Evolutionary conservation across 306 rosid genomes (phyloP), one percentile per base, ranked within the genome.

Genomic region (Quercus variabilis): DNA sequence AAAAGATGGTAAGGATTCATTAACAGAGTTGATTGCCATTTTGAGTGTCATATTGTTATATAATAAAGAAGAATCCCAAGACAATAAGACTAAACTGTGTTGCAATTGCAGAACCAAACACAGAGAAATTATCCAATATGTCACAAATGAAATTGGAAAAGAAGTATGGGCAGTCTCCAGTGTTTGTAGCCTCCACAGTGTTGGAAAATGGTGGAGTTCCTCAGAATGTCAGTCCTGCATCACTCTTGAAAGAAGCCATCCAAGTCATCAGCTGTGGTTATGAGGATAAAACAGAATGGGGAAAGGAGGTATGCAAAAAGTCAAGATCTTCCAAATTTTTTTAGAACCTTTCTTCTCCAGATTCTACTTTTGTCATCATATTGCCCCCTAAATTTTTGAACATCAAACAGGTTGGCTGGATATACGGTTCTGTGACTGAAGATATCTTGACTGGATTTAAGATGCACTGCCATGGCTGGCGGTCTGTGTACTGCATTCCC

Each of bases 401-500:
- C 74, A 38, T 73, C 46, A 6, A 74, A 55, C 84, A 96, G 99
- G 96, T 90, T 84, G 99, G 99, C 23, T 96, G 98, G 99, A 96
- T 96, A 64, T 96, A 96, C 81, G 99, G 98, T 75, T 93, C 98
- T 19, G 99, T 96, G 76, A 96, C 99, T 6, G 99, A 96, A 83
- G 99, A 96, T 85, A 96, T 96, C 86, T 88, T 96, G 87, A 96
- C 98, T 65, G 99, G 99, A 78, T 96, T 96, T 78, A 96, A 96
- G 87, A 96, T 96, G 99, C 99, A 96, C 59, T 96, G 99, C 84
- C 99, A 96, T 75, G 99, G 99, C 63, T 96, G 99, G 99, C 88
- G 96, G 69, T 96, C 99, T 25, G 98, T 96, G 69, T 96, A 96
- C 84, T 96, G 99, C 83, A 88, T 96, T 71, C 99, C 99, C 17